Evolutionary conservation across 768 basidiomycete species (phyloP), one percentile per base, ranked within the genome.

Genomic region (Lentinus tigrinus): DNA sequence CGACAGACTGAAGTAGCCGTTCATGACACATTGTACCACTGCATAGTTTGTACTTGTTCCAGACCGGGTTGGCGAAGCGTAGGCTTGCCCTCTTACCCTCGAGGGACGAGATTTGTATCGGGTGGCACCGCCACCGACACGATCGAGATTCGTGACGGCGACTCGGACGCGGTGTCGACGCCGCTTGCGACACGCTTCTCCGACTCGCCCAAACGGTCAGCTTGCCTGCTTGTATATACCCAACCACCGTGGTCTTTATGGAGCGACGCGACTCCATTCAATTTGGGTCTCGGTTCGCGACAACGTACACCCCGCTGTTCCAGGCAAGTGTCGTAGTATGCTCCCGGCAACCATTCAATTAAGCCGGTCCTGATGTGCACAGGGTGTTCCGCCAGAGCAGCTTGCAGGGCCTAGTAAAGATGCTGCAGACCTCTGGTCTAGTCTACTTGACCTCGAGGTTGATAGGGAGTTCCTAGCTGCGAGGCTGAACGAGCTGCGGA

Each of bases 371-470:
- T 31, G 14, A 17, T 16, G 47, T 39, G 43, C 16, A 19, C 26
- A 84, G 69, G 81, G 84, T 13, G 63, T 75, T 27, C 66, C 75
- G 23, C 76, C 81, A 10, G 65, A 68, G 28, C 71, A 78, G 47
- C 78, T 84, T 47, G 69, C 70, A 7, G 49, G 49, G 34, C 79
- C 82, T 5, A 75, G 75, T 44, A 76, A 78, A 26, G 72, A 78
- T 50, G 65, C 72, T 8, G 68, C 73, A 4, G 73, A 74, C 48
- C 84, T 87, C 70, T 89, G 81, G 77, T 70, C 76, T 4, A 75
- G 77, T 55, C 68, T 85, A 8, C 75, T 88, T 27, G 68, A 75
- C 27, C 73, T 87, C 42, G 79, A 83, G 1, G 75, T 84, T 4
- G 81, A 88, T 60, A 71, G 71, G 8, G 70, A 73, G 16, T 84